Evolutionary conservation across 2,329 filamentous ascomycete species (phyloP), one percentile per base, ranked within the genome.

Genomic region (Beauveria medogensis): DNA sequence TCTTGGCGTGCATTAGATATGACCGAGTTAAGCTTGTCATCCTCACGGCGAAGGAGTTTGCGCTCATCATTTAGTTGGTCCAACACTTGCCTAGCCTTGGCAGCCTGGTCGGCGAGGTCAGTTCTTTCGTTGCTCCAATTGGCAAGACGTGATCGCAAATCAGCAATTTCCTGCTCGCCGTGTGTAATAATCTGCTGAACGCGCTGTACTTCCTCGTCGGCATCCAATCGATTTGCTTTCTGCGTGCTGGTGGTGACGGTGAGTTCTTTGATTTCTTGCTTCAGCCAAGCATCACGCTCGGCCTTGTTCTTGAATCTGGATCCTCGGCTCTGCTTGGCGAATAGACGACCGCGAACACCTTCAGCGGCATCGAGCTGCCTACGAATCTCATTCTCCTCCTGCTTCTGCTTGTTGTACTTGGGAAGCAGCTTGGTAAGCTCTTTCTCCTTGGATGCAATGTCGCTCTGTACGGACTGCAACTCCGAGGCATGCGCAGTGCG

Each of bases 271-370:
- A 97, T 90, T 73, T 97, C 89, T 64, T 85, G 82, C 63, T 85
- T 85, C 55, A 99, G 78, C 80, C 85, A 97, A 41, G 85, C 83
- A 72, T 99, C 93, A 48, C 95, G 87, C 71, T 97, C 91, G 9
- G 84, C 83, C 77, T 96, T 96, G 72, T 86, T 95, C 69, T 83
- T 89, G 74, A 96, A 99, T 64, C 91, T 89, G 20, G 89, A 88
- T 65, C 89, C 92, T 51, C 93, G 88, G 48, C 89, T 91, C 74
- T 99, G 93, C 73, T 99, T 99, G 55, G 90, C 90, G 70, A 96
- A 91, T 8, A 99, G 82, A 43, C 92, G 87, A 65, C 89, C 86
- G 47, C 90, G 83, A 5, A 84, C 82, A 8, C 87, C 87, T 68
- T 95, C 89, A 0, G 89, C 89, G 55, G 89, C 81, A 52, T 92